phyloP scores from a whole-genome alignment of 768 basidiomycete genomes.

The Tylopilus vinaceipallidus region DNA sequence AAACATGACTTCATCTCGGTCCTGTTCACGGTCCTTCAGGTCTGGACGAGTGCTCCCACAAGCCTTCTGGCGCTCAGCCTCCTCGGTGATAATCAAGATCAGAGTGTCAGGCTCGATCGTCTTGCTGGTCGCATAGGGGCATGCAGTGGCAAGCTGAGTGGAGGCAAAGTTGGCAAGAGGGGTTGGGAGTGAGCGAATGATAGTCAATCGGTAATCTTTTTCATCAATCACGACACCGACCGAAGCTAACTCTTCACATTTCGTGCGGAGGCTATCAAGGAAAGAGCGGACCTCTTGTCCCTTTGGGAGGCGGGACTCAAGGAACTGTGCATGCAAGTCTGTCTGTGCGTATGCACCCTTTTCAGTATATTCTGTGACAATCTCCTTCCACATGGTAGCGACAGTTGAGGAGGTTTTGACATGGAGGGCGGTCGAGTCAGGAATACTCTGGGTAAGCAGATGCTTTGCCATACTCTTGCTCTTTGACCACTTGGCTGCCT shows the following conservation, averaged over 20 bases:
- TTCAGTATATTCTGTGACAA: background rate
- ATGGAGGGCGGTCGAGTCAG: background rate
- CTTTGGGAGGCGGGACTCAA: background rate
- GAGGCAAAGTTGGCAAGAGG: background rate
- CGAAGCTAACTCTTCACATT: background rate
- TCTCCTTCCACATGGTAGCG: background rate
- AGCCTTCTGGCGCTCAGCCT: background rate
- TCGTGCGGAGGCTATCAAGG: background rate
- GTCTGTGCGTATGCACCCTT: background rate
- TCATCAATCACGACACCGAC: background rate
- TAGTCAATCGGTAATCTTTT: background rate
- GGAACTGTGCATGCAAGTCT: background rate
- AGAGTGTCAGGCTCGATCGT: background rate
- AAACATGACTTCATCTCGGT: background rate
- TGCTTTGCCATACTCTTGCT: slow-evolving; percentile 18
- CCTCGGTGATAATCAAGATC: background rate
- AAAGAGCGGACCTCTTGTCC: background rate
- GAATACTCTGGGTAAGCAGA: background rate
- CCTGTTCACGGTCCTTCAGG: background rate
- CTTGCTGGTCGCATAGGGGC: background rate
- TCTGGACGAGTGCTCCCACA: background rate
- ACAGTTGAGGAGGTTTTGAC: background rate
- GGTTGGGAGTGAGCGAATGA: background rate
- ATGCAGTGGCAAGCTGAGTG: background rate
- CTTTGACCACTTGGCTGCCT: too few species aligned